phyloP scores from a whole-genome alignment of 192 early-diverging fungal species.

The Glomus cerebriforme region DNA sequence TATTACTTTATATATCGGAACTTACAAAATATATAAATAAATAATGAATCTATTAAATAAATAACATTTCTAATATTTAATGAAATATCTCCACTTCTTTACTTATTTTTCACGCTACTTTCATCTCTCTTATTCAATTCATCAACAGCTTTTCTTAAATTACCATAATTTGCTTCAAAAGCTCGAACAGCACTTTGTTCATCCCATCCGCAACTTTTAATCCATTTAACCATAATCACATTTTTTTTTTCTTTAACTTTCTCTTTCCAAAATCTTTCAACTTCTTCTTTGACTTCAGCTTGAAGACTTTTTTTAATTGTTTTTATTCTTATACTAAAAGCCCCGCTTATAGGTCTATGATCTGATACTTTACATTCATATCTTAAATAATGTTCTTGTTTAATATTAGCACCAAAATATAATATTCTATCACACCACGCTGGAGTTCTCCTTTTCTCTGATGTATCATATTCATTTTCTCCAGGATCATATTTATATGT shows the following conservation, averaged over 20 bases:
- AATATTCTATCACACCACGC: conserved; percentile 96
- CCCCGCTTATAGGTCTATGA: conserved; percentile 81
- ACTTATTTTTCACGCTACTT: background rate
- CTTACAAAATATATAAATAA: background rate
- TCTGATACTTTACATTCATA: conserved; percentile 76
- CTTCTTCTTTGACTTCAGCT: conserved; percentile 46
- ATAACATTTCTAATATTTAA: too few relatives aligned
- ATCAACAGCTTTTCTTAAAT: conserved; percentile 13
- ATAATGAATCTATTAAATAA: background rate
- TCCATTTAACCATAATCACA: conserved; percentile 40
- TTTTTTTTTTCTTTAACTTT: conserved; percentile 44
- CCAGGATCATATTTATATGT: conserved; percentile 98
- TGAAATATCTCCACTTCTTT: background rate
- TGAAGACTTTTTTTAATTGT: conserved; percentile 55
- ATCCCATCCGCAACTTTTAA: conserved; percentile 40
- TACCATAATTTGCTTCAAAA: background rate
- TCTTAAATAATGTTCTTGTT: conserved; percentile 62
- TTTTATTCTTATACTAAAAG: conserved; percentile 66
- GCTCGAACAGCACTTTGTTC: background rate
- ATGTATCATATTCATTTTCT: conserved; percentile 83
- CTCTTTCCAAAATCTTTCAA: conserved; percentile 50
- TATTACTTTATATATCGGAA: too few relatives aligned
- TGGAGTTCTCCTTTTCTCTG: conserved; percentile 91
- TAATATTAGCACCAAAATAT: conserved; percentile 51
- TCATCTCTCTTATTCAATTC: conserved; percentile 3